Evolutionary conservation across 345 rosid genomes (phyloP).

Genomic region (Camelina laxa): DNA sequence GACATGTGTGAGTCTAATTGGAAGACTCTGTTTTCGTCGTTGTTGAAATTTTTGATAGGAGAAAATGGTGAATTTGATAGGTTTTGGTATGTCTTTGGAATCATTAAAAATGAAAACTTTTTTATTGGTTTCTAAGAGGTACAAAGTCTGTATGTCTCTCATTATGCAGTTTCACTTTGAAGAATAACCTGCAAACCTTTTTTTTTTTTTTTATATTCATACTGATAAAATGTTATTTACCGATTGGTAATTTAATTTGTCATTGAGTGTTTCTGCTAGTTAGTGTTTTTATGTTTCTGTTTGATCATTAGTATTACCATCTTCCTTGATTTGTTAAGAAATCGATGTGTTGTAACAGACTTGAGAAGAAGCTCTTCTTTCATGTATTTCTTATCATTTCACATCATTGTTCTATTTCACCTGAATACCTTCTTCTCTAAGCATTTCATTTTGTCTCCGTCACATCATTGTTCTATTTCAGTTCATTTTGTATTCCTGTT

Average conservation of each 20-base stretch:
- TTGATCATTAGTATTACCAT: slow-evolving; percentile 4
- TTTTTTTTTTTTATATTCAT: neutral
- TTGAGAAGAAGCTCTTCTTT: slow-evolving; percentile 9
- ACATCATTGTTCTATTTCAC: neutral
- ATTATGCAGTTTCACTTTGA: slow-evolving; percentile 33
- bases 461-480: neutral
- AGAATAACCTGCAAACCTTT: slow-evolving; percentile 30
- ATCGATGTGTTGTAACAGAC: slow-evolving; percentile 19
- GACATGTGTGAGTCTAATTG: slow-evolving; percentile 33
- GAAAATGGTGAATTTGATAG: slow-evolving; percentile 28
- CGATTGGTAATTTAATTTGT: slow-evolving; percentile 14
- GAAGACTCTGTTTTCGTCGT: slow-evolving; percentile 5
- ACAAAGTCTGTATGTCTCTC: slow-evolving; percentile 22
- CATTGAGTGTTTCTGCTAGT: slow-evolving; percentile 28
- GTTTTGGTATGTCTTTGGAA: slow-evolving; percentile 31
- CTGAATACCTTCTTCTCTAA: no score
- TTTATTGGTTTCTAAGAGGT: slow-evolving; percentile 19
- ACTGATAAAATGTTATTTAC: slow-evolving; percentile 16
- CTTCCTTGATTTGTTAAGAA: slow-evolving; percentile 12
- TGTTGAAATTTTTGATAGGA: slow-evolving; percentile 41
- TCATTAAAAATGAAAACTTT: slow-evolving; percentile 35
- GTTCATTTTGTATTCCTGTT: no score
- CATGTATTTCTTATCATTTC: neutral
- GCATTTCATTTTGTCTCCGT: no score
- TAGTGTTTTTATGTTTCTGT: slow-evolving; percentile 12